phyloP scores from a whole-genome alignment of 257 asterid genomes.

The Capsicum chinense region DNA sequence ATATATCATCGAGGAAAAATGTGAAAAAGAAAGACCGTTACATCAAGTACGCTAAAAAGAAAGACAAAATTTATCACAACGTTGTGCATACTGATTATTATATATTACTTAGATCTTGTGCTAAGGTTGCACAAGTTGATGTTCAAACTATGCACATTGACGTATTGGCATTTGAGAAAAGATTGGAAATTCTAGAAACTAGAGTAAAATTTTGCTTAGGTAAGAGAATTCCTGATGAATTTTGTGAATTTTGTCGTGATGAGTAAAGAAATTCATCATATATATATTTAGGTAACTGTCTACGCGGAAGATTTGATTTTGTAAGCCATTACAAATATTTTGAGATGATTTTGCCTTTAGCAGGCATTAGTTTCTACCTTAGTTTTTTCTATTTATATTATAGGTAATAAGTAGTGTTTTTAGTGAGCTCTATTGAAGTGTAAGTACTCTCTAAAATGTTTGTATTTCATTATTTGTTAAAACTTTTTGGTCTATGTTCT shows the following conservation, averaged over 20 bases:
- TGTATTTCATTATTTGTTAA: conserved; percentile 1
- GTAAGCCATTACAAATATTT: neutral
- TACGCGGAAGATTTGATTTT: neutral
- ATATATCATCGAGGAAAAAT: conserved; percentile 58
- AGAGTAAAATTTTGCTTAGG: conserved; percentile 50
- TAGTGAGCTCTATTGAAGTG: neutral
- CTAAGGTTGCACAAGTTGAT: too few species aligned
- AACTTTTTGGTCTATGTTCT: conserved; percentile 7
- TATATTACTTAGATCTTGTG: neutral
- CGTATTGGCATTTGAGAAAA: too few species aligned
- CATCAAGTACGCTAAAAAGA: conserved; percentile 57
- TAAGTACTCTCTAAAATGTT: neutral
- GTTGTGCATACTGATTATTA: conserved; percentile 69
- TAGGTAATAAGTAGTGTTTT: too few species aligned
- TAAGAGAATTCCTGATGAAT: conserved; percentile 29
- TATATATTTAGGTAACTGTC: neutral
- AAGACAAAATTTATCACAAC: conserved; percentile 49
- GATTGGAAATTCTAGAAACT: conserved; percentile 58
- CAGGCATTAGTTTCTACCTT: too few species aligned
- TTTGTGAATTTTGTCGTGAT: conserved; percentile 38
- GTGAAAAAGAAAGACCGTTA: conserved; percentile 45
- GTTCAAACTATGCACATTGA: too few species aligned
- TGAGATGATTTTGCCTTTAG: too few species aligned
- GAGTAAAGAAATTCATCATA: neutral
- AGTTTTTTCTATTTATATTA: too few species aligned